These are phyloP conservation scores for Echinosophora koreensis DNA, from an alignment of 306 rosid genomes.

Conservation along the genomic window DNA sequence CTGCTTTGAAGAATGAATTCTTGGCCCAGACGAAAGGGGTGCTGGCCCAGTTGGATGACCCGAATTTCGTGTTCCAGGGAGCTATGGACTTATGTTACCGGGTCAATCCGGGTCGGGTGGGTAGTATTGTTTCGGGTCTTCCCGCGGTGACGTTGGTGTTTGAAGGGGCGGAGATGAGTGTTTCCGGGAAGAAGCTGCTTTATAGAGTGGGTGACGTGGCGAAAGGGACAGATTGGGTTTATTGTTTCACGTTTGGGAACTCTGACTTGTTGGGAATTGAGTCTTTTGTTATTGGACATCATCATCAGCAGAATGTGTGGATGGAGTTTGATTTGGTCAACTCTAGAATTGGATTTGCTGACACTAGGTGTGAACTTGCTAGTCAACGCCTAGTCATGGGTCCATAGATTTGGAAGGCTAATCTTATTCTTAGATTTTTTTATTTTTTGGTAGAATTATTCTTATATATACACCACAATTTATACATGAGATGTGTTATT, in stretches of 20 bases:
- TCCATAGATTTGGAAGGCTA: not conserved
- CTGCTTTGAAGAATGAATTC: slow-evolving; percentile 69
- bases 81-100: slow-evolving; percentile 79
- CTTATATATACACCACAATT: too few species aligned
- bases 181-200: slow-evolving; percentile 64
- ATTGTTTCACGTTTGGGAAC: slow-evolving; percentile 86
- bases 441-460: too few species aligned
- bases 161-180: slow-evolving; percentile 79
- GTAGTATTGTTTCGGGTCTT: slow-evolving; percentile 25
- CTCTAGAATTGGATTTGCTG: slow-evolving; percentile 79
- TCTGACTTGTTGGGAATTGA: slow-evolving; percentile 78
- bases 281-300: slow-evolving; percentile 79
- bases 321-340: slow-evolving; percentile 84
- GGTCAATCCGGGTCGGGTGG: slow-evolving; percentile 30
- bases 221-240: slow-evolving; percentile 58
- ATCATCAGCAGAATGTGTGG: slow-evolving; percentile 93
- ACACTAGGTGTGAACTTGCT: slow-evolving; percentile 71
- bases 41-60: slow-evolving; percentile 49
- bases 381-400: slow-evolving; percentile 69
- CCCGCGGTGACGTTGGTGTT: slow-evolving; percentile 75
- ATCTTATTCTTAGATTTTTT: too few species aligned
- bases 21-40: slow-evolving; percentile 59
- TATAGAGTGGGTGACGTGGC: slow-evolving; percentile 67
- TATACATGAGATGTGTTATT: too few species aligned
- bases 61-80: slow-evolving; percentile 80